Percentiles rank a stretch among this genome's conserved stretches.
Conservation (phyloP, 805 yeast genomes). For the Saturnispora besseyi region DNA sequence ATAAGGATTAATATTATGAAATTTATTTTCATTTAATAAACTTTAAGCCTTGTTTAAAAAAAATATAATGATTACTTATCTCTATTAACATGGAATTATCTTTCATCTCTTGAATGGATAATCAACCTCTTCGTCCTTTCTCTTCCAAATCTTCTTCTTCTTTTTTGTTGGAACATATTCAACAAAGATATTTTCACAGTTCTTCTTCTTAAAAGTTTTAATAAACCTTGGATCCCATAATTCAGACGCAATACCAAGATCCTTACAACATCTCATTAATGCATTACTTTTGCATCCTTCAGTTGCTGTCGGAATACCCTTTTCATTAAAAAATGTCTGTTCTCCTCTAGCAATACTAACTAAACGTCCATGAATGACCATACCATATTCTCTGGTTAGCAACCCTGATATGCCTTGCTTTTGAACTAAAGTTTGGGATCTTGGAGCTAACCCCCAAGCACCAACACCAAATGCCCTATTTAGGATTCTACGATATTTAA, state of each 20-base stretch:
- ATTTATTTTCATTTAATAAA: background rate
- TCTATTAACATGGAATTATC: background rate
- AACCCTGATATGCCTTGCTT: slow-evolving; percentile 26
- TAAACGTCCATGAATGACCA: slow-evolving; percentile 78
- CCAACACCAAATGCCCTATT: slow-evolving; percentile 96
- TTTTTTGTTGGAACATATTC: slow-evolving; percentile 75
- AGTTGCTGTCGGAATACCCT: slow-evolving; percentile 87
- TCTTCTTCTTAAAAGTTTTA: slow-evolving; percentile 48
- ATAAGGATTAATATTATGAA: background rate
- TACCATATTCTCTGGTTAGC: slow-evolving; percentile 84
- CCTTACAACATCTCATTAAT: slow-evolving; percentile 95
- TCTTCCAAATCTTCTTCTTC: slow-evolving; percentile 88
- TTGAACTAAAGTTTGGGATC: slow-evolving; percentile 72
- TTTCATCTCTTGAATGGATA: slow-evolving; percentile 62
- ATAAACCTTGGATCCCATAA: slow-evolving; percentile 95
- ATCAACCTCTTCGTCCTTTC: slow-evolving; percentile 72
- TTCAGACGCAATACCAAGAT: slow-evolving; percentile 92
- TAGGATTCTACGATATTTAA: slow-evolving; percentile 83
- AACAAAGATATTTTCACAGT: slow-evolving; percentile 77
- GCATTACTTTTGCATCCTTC: slow-evolving; percentile 98
- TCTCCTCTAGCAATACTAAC: slow-evolving; percentile 94
- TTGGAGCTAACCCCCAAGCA: slow-evolving; percentile 96
- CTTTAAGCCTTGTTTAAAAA: background rate
- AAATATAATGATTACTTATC: background rate
- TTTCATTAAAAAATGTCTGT: slow-evolving; percentile 81